Conservation (phyloP, 73 alveolate genomes). For the Paramecium primaurelia region DNA sequence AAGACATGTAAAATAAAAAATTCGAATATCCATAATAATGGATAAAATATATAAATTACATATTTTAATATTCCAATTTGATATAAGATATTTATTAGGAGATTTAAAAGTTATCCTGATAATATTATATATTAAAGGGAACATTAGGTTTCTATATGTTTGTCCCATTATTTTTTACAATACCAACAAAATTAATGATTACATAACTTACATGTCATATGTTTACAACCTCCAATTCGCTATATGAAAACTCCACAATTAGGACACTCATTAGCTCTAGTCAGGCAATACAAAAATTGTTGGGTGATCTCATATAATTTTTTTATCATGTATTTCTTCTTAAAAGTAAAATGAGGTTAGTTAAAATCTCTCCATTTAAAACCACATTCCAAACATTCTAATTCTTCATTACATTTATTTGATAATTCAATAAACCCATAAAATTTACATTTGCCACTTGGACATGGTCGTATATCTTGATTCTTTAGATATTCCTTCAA, state of each 20-base stretch:
- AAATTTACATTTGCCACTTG: neutral
- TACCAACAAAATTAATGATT: neutral
- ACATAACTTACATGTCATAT: conserved; percentile 26
- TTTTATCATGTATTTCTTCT: neutral
- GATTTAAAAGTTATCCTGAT: neutral
- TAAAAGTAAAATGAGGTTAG: neutral
- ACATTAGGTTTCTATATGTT: neutral
- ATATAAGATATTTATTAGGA: neutral
- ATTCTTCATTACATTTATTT: neutral
- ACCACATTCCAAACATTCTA: neutral
- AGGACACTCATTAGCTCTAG: conserved; percentile 9
- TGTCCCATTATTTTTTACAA: neutral
- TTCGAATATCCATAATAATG: neutral
- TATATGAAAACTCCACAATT: neutral
- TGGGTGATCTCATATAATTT: neutral
- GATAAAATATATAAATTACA: neutral
- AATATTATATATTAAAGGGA: neutral
- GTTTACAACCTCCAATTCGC: conserved; percentile 38
- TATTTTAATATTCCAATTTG: neutral
- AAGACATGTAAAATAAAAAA: neutral
- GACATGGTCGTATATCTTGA: conserved; percentile 22
- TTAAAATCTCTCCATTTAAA: neutral
- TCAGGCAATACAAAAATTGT: neutral
- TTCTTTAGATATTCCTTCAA: neutral
- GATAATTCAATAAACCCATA: neutral